Evolutionary conservation across 2,329 filamentous ascomycete genomes (phyloP), one percentile per base, ranked within the genome.

Genomic region (Zalaria obscura): DNA sequence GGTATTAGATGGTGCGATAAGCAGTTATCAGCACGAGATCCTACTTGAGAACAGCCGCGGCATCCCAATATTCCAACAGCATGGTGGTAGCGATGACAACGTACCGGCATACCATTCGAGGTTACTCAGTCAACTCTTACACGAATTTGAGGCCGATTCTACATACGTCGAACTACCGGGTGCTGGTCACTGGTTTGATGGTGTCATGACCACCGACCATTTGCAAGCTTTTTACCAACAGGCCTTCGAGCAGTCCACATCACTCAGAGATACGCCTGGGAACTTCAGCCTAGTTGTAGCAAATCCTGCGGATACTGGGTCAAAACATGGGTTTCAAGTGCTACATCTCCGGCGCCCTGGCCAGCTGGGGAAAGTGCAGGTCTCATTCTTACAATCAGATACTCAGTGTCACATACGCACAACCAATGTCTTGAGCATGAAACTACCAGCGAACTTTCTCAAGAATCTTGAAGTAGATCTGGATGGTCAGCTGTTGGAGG

Each of bases 31-130:
- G 27, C 70, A 76, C 51, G 73, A 77, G 47, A 55, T 74, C 44
- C 58, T 78, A 8, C 55, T 69, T 41, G 54, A 61, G 2, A 77
- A 77, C 45, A 55, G 65, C 10, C 61, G 60, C 32, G 70, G 66
- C 5, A 70, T 75, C 26, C 69, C 69, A 2, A 61, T 76, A 3
- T 53, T 73, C 31, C 69, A 73, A 48, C 73, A 76, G 46, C 74
- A 78, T 53, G 73, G 74, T 4, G 60, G 63, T 27, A 50, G 57
- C 6, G 74, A 77, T 50, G 70, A 74, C 47, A 78, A 77, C 49
- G 73, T 78, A 3, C 74, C 73, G 0, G 58, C 64, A 4, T 76
- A 73, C 48, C 67, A 77, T 52, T 75, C 72, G 4, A 62, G 73
- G 5, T 55, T 73, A 6, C 67, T 77, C 55, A 63, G 65, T 36